Evolutionary conservation across 257 asterid species (phyloP).

Genomic region (Solanum verrucosum): DNA sequence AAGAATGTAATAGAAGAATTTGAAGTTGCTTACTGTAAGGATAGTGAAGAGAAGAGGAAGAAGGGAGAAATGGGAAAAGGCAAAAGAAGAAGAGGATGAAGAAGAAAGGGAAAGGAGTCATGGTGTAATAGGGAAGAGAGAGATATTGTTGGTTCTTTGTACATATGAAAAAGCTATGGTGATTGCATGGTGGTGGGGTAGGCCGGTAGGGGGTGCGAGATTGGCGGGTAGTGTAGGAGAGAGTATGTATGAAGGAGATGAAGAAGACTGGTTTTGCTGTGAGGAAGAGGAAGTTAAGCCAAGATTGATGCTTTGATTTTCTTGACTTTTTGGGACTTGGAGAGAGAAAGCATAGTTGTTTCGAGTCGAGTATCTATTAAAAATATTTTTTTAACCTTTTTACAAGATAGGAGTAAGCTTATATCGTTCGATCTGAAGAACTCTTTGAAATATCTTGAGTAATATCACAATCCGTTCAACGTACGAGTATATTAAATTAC

Average conservation of each 20-base stretch:
- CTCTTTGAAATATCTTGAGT: too few relatives aligned
- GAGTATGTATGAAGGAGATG: background rate
- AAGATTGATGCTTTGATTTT: slow-evolving; percentile 1
- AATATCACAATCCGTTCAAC: too few relatives aligned
- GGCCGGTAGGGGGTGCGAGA: background rate
- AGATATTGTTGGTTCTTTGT: slow-evolving; percentile 5
- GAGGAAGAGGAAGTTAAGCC: background rate
- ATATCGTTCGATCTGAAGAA: too few relatives aligned
- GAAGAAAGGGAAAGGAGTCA: slow-evolving; percentile 16
- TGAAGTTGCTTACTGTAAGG: slow-evolving; percentile 27
- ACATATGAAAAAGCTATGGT: background rate
- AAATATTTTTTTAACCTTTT: background rate
- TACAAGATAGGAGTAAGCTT: background rate
- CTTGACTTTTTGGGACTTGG: background rate
- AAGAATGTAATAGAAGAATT: background rate
- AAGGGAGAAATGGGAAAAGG: slow-evolving; percentile 1
- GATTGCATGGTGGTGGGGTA: background rate
- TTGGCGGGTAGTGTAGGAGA: background rate
- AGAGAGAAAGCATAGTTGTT: background rate
- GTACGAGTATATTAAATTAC: background rate
- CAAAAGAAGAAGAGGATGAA: slow-evolving; percentile 10
- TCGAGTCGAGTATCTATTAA: too few relatives aligned
- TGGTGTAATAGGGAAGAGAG: background rate
- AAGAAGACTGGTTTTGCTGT: background rate
- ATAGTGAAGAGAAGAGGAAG: slow-evolving; percentile 11